Evolutionary conservation across 352 stramenopile species (phyloP), one percentile per base, ranked within the genome.

Genomic region (Globisporangium alternatum): DNA sequence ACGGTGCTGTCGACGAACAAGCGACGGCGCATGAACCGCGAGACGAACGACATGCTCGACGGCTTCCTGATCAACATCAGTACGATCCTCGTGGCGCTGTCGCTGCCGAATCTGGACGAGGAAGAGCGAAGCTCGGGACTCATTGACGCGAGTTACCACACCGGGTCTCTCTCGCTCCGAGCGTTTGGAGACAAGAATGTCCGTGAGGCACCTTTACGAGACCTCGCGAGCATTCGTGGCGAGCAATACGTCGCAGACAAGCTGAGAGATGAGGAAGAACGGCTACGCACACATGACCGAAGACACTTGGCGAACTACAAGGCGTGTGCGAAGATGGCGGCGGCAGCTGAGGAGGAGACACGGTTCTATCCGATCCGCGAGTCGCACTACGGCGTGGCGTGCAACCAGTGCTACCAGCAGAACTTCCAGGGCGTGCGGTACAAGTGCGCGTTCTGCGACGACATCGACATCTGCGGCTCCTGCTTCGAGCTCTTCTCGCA

Each of bases 51-150:
- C 59, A 66, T 76, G 22, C 68, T 89, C 47, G 84, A 93, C 54
- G 84, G 84, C 2, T 80, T 91, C 35, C 64, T 93, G 49, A 76
- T 89, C 35, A 93, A 93, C 65, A 56, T 93, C 44, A 80, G 67
- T 2, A 73, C 73, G 2, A 78, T 79, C 45, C 60, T 91, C 6
- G 73, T 89, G 2, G 62, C 74, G 30, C 56, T 80, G 19, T 70
- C 74, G 12, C 58, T 83, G 2, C 69, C 72, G n/a, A 47, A 80
- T n/a, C 47, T 87, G 8, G 56, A 74, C 7, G 68, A 74, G 2
- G 70, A 61, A 1, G 67, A 74, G 39, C 22, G 52, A 68, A 44
- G 58, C 65, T 25, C 56, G 61, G 33, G 67, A 59, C 4, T 43
- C 7, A 71, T 93, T 10, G 77, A 91, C 60, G 59, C 68, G n/a